These are phyloP conservation scores for Phaseolus lunatus DNA, from an alignment of 306 rosid genomes.

Conservation along the genomic window DNA sequence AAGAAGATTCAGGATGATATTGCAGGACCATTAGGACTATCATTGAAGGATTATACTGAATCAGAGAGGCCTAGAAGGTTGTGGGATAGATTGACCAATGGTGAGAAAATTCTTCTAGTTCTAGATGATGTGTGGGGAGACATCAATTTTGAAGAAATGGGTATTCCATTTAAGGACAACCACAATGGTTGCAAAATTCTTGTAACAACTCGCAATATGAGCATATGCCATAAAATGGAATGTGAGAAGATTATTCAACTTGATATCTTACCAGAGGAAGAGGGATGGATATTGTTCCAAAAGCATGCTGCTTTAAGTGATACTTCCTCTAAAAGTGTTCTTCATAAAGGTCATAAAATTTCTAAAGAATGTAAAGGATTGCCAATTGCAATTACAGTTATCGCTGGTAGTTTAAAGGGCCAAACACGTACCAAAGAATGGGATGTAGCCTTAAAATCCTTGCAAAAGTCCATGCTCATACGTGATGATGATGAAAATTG, in stretches of 20 bases:
- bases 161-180: background rate
- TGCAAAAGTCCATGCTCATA: background rate
- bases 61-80: background rate
- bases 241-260: background rate
- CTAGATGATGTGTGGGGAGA: background rate
- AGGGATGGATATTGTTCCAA: background rate
- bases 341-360: background rate
- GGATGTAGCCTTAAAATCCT: background rate
- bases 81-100: background rate
- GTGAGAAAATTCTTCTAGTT: background rate
- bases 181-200: background rate
- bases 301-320: background rate
- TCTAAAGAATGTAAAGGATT: background rate
- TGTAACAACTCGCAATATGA: background rate
- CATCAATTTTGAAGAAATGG: background rate
- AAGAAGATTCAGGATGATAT: constrained; percentile 35
- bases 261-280: background rate
- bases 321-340: background rate
- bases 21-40: constrained; percentile 1
- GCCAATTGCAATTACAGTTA: background rate
- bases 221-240: background rate
- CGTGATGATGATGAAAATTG: background rate
- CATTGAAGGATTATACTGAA: background rate
- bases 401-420: background rate
- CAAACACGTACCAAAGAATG: background rate